Evolutionary conservation across 148 eudicot species (phyloP), one percentile per base, ranked within the genome.

Genomic region (Cornus suecica): DNA sequence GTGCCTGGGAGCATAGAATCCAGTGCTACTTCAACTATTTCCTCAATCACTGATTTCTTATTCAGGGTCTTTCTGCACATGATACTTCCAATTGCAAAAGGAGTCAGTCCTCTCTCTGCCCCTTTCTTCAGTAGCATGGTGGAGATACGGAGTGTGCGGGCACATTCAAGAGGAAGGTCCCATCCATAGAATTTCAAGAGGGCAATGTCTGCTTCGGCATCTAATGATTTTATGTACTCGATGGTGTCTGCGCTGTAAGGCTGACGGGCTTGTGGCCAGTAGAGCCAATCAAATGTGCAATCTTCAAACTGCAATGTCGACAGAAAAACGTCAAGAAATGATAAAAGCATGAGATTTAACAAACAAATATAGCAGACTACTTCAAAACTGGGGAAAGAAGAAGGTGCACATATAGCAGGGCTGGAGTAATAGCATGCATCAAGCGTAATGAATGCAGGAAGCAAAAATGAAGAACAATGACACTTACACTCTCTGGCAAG

Each of bases 401-500:
- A n/a, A n/a, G 23, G 63, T 56, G 30, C 18, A 51, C 22, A 62
- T 25, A 65, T 18, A 52, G 27, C 56, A 29, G 31, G 29, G 27
- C 56, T 25, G 31, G 29, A 25, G 62, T 58, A 20, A 60, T 10
- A 20, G 13, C 10, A 58, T 27, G 30, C 30, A 61, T 42, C 24
- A 26, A 56, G 65, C 32, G 63, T 16, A 30, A 52, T 5, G 8
- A 72, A 45, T 72, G 13, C 45, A 31, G 20, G 28, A 24, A 42
- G 42, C 13, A 61, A 31, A 25, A 16, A 28, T 10, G 8, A 73
- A 66, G 56, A 16, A 74, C 65, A 15, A 80, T 29, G 51, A 13
- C 32, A 87, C 96, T 88, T 77, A 94, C 99, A 80, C 91, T 87
- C 67, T 90, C 92, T 1, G 99, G 99, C 88, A 94, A 85, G 92